phyloP scores from a whole-genome alignment of 1,284 basidiomycete genomes.

The Macrocybe sp. region DNA sequence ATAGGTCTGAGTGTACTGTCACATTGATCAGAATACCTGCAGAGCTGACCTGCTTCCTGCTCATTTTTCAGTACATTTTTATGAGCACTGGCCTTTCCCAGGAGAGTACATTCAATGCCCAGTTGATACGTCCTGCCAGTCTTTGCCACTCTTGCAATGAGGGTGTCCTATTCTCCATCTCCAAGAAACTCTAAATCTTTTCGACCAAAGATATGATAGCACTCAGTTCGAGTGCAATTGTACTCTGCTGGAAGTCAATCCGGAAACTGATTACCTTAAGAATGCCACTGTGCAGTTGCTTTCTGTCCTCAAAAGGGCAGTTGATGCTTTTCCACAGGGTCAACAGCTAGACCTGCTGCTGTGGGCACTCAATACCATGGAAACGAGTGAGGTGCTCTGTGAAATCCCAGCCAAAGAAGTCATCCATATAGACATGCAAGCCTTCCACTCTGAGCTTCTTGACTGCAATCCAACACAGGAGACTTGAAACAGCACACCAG shows the following conservation, averaged over 20 bases:
- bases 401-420: slow-evolving; percentile 22
- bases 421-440: slow-evolving; percentile 26
- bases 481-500: slow-evolving; percentile 5
- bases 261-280: slow-evolving; percentile 23
- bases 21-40: not conserved
- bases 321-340: slow-evolving; percentile 18
- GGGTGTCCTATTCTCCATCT: not conserved
- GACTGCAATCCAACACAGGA: slow-evolving; percentile 21
- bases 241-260: slow-evolving; percentile 14
- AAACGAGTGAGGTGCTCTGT: slow-evolving; percentile 14
- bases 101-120: not conserved
- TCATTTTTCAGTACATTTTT: not conserved
- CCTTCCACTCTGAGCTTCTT: slow-evolving; percentile 11
- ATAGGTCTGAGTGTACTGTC: not conserved
- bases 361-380: slow-evolving; percentile 14
- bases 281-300: slow-evolving; percentile 15
- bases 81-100: not conserved
- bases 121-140: not conserved
- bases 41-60: not conserved
- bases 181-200: not conserved
- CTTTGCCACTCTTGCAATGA: not conserved
- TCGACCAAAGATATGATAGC: not conserved
- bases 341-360: slow-evolving; percentile 20
- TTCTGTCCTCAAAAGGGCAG: slow-evolving; percentile 12
- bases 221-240: slow-evolving; percentile 10